phyloP scores from a whole-genome alignment of 2,329 filamentous ascomycete genomes.

The Simplicillium sp. region DNA sequence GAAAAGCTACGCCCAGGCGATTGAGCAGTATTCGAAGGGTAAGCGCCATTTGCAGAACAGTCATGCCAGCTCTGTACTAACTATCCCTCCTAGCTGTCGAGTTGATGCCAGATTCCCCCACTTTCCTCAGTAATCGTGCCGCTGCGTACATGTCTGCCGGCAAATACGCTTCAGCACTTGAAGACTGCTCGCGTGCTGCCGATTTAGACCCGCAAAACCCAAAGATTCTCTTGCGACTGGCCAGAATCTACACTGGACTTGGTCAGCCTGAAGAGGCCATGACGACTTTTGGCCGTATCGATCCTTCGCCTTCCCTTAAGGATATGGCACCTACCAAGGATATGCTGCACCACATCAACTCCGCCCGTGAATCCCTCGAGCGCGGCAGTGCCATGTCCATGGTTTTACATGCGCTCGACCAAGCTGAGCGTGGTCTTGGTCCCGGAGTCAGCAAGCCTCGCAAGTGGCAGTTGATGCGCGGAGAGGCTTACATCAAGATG shows the following conservation, averaged over 20 bases:
- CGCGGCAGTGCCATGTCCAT: conserved; percentile 77
- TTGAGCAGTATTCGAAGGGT: conserved; percentile 95
- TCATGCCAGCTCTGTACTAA: conserved; percentile 6
- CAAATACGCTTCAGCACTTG: conserved; percentile 68
- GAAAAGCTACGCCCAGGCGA: conserved; percentile 77
- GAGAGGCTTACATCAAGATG: conserved; percentile 89
- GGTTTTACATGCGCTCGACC: conserved; percentile 84
- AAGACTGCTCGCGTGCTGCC: conserved; percentile 75
- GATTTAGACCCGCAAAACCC: conserved; percentile 77
- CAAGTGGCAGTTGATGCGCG: conserved; percentile 89
- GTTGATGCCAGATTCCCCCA: conserved; percentile 73
- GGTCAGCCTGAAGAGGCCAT: conserved; percentile 83
- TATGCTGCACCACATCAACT: conserved; percentile 74
- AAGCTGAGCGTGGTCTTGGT: conserved; percentile 76
- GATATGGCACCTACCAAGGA: conserved; percentile 74
- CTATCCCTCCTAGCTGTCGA: conserved; percentile 64
- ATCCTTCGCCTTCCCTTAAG: conserved; percentile 71
- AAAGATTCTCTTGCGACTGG: conserved; percentile 82
- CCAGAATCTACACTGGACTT: conserved; percentile 79
- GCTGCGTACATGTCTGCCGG: conserved; percentile 87
- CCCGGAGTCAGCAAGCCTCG: conserved; percentile 68
- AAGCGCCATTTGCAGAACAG: conserved; percentile 16
- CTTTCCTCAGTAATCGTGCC: conserved; percentile 89
- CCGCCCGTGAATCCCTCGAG: conserved; percentile 68
- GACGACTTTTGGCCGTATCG: conserved; percentile 69